Base-by-base conservation (phyloP, 1,284 basidiomycete species). In the Singerocomus inundabilis region DNA sequence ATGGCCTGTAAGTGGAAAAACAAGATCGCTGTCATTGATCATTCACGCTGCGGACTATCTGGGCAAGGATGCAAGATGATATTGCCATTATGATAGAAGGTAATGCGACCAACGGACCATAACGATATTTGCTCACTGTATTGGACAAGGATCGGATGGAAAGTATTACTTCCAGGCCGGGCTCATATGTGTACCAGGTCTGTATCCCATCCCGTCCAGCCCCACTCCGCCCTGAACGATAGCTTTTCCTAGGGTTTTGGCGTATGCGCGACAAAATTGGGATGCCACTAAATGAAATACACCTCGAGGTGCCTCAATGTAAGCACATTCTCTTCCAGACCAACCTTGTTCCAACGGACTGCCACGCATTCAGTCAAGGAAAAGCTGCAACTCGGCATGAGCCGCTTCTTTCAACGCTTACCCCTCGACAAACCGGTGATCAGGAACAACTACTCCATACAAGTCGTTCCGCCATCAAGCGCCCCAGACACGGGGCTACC, bases 1-100 rank as follows among this genome's bases (percentile, higher is more conserved):
- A 82, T n/a, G 63, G 81, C 49, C 58, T 88, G 85, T 87, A 54
- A 66, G 82, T 76, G 26, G 16, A 50, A 32, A 16, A 36, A 31
- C 5, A 9, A 21, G 16, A n/a, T 5, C 8, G 5, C 18, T 18
- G 12, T 39, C 26, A 24, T 16, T 26, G 35, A 24, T 2, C 15
- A 0, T 25, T 25, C 30, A 41, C 5, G 32, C 18, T 16, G 49
- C 31, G 48, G 24, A 55, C 33, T 6, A 8, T 25, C 21, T 32
- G 36, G 24, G 15, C 16, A 46, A 78, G 80, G 29, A 68, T 80
- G 5, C 85, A 88, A 57, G 88, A 91, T 54, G 88, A 91, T 60
- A 71, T 90, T 36, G 85, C 85, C 12, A 62, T 91, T 12, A 86
- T 91, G 85, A 69, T 89, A 28, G 85, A 89, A 76, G 87, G 85